A percentile compares a stretch with the other conserved stretches of the same genome.
Evolutionary conservation across 805 yeast species (phyloP).

Genomic region (Teunomyces panamensis): DNA sequence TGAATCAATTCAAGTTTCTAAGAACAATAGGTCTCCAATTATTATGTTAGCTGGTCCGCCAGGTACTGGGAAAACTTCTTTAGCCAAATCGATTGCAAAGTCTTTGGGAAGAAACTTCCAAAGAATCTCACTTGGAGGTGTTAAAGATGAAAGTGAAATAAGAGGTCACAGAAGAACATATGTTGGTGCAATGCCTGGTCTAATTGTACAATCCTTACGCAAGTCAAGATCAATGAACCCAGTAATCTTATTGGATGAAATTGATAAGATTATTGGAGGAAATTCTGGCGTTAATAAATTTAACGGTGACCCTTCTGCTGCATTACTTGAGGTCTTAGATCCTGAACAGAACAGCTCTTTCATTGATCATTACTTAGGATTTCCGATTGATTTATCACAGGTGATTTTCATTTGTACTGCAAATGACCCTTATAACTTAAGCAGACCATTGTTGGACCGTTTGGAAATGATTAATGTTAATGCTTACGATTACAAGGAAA

Average conservation of each 20-base stretch:
- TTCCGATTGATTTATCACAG: constrained; percentile 81
- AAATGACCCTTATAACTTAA: constrained; percentile 66
- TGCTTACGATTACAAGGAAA: constrained; percentile 80
- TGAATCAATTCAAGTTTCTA: constrained; percentile 20
- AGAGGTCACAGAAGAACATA: constrained; percentile 90
- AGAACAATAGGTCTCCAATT: constrained; percentile 62
- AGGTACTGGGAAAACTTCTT: constrained; percentile 88
- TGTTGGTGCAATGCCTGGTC: constrained; percentile 91
- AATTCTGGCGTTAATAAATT: constrained; percentile 40
- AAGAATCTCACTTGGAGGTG: constrained; percentile 81
- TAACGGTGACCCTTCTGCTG: constrained; percentile 89
- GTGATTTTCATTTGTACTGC: constrained; percentile 85
- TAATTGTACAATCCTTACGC: constrained; percentile 70
- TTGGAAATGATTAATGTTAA: constrained; percentile 77
- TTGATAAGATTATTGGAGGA: constrained; percentile 72
- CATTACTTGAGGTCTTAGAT: constrained; percentile 80
- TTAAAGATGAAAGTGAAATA: constrained; percentile 84
- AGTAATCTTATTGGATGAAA: constrained; percentile 77
- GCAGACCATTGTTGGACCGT: constrained; percentile 77
- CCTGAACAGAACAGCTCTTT: constrained; percentile 83
- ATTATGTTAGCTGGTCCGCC: constrained; percentile 87
- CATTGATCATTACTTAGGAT: constrained; percentile 80
- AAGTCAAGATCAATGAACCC: constrained; percentile 80
- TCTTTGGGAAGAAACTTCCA: constrained; percentile 74
- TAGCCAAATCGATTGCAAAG: constrained; percentile 77